These are phyloP conservation scores for Naganishia antarctica DNA, from an alignment of 768 basidiomycete species.

Conservation along the genomic window DNA sequence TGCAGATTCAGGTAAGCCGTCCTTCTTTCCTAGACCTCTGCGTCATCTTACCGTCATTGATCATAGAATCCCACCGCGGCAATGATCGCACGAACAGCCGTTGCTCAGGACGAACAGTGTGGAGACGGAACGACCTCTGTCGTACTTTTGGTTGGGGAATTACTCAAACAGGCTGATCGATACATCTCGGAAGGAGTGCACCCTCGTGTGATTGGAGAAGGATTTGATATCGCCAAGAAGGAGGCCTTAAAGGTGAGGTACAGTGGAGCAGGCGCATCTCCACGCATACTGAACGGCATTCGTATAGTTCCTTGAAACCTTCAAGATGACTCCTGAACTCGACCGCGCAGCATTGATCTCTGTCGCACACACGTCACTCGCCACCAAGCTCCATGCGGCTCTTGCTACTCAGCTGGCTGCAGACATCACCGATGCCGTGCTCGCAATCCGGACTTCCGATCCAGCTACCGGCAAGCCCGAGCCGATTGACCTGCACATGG, in stretches of 20 bases:
- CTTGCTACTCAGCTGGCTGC: slow-evolving; percentile 83
- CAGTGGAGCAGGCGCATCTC: slow-evolving; percentile 22
- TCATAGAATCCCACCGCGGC: slow-evolving; percentile 90
- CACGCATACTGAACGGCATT: not conserved
- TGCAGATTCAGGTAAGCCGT: slow-evolving; percentile 68
- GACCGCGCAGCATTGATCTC: slow-evolving; percentile 88
- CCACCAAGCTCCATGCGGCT: slow-evolving; percentile 78
- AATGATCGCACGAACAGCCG: slow-evolving; percentile 97
- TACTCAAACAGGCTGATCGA: slow-evolving; percentile 95
- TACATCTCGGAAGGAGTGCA: slow-evolving; percentile 98
- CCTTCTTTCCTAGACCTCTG: slow-evolving; percentile 35
- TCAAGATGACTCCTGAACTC: slow-evolving; percentile 63
- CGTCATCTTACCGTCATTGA: slow-evolving; percentile 25
- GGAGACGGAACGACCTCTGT: slow-evolving; percentile 98
- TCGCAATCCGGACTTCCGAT: slow-evolving; percentile 61
- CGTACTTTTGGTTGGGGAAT: slow-evolving; percentile 87
- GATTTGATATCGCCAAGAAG: slow-evolving; percentile 97
- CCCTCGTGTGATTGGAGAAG: slow-evolving; percentile 89
- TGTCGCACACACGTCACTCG: slow-evolving; percentile 89
- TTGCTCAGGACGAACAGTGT: slow-evolving; percentile 96
- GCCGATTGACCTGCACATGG: slow-evolving; percentile 97
- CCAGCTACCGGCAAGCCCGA: slow-evolving; percentile 58
- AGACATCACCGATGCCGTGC: slow-evolving; percentile 91
- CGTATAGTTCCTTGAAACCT: slow-evolving; percentile 80
- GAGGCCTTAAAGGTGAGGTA: slow-evolving; percentile 72